phyloP scores from a whole-genome alignment of 2,329 filamentous ascomycete genomes.

The Aspergillus floridensis region DNA sequence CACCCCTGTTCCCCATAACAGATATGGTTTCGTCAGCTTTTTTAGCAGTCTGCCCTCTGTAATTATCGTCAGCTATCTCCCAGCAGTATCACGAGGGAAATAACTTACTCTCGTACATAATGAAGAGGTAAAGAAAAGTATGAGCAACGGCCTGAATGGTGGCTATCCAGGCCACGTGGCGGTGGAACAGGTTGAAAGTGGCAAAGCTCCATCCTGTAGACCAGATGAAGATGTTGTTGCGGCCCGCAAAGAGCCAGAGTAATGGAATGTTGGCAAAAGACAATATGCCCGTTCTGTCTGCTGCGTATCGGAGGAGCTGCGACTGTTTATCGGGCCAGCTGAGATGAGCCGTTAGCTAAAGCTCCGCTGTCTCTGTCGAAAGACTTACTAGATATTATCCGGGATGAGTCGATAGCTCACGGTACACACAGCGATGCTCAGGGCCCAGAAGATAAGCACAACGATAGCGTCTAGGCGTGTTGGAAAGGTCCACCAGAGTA shows the following conservation, averaged over 20 bases:
- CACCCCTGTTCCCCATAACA: conserved; percentile 33
- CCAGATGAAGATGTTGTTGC: conserved; percentile 67
- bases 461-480: conserved; percentile 49
- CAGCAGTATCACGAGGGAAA: not conserved
- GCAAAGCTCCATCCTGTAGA: conserved; percentile 67
- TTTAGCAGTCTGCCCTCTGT: conserved; percentile 27
- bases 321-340: conserved; percentile 28
- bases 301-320: conserved; percentile 56
- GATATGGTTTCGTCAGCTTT: conserved; percentile 27
- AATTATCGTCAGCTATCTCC: not conserved
- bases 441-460: conserved; percentile 44
- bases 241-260: conserved; percentile 64
- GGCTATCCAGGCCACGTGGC: conserved; percentile 62
- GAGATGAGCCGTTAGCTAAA: conserved; percentile 5
- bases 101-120: conserved; percentile 28
- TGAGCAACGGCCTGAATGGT: conserved; percentile 63
- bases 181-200: conserved; percentile 66
- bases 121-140: conserved; percentile 57
- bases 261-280: conserved; percentile 63
- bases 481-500: conserved; percentile 48
- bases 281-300: conserved; percentile 63
- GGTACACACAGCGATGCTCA: conserved; percentile 46
- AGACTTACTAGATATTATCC: conserved; percentile 49
- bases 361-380: not conserved
- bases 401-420: conserved; percentile 47